These are phyloP conservation scores for Alternaria gansuensis DNA, from an alignment of 2,329 filamentous ascomycete genomes.

Conservation along the genomic window DNA sequence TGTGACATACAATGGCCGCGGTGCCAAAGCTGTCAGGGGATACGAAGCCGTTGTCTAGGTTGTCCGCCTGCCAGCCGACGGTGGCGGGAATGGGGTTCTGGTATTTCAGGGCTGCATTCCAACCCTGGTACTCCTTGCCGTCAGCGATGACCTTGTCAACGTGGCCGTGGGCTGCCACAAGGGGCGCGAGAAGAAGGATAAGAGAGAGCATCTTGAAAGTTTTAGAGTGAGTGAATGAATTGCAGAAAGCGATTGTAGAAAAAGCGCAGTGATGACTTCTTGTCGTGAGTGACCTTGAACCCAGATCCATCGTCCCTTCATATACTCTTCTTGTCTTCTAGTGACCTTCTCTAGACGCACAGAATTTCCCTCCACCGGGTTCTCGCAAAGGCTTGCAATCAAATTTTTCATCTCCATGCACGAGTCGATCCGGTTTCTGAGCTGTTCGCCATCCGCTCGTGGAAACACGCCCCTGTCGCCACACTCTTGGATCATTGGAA, in stretches of 20 bases:
- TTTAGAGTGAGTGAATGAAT: constrained; percentile 8
- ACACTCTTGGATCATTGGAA: constrained; percentile 11
- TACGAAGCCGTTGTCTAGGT: constrained; percentile 52
- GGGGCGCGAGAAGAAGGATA: constrained; percentile 30
- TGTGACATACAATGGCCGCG: constrained; percentile 51
- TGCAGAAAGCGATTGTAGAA: constrained; percentile 8
- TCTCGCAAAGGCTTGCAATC: constrained; percentile 12
- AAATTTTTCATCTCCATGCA: constrained; percentile 19
- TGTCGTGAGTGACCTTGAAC: constrained; percentile 16
- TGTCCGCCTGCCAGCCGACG: constrained; percentile 48
- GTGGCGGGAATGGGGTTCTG: constrained; percentile 43
- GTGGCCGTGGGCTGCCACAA: constrained; percentile 46
- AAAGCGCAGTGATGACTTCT: constrained; percentile 14
- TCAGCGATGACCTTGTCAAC: constrained; percentile 42
- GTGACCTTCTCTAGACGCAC: constrained; percentile 8
- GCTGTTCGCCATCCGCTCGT: constrained; percentile 8
- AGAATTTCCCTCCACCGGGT: constrained; percentile 10
- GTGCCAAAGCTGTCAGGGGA: constrained; percentile 37
- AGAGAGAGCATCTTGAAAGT: constrained; percentile 24
- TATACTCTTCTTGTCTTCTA: constrained; percentile 15
- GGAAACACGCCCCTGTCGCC: constrained; percentile 9
- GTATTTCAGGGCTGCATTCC: constrained; percentile 44
- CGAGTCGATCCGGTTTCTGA: constrained; percentile 16
- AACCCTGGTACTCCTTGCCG: constrained; percentile 42
- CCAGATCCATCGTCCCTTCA: constrained; percentile 13